Base-by-base conservation (phyloP, 768 basidiomycete genomes). In the Boletus edulis region DNA sequence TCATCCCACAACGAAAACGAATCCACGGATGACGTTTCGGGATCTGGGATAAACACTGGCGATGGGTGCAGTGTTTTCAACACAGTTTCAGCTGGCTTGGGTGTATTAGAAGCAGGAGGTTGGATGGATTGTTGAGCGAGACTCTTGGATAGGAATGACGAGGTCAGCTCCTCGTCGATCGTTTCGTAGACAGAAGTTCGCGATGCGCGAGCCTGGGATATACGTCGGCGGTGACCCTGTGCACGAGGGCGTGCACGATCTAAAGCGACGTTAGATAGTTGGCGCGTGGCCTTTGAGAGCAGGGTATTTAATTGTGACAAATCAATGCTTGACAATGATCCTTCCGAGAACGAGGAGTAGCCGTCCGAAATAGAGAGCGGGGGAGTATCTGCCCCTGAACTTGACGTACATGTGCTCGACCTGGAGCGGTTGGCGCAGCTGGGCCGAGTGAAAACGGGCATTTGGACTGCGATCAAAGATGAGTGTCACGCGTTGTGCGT, bases 241-340 rank as follows among this genome's bases (percentile, higher is more conserved):
- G 77, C 73, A 5, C 83, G 79, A 18, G 75, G 70, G 7, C 67
- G 68, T 6, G 63, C 58, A 20, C 76, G 69, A 43, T 76, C 69
- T 32, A 81, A 72, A 3, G 74, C 70, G 9, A 68, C 70, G 20
- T 67, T 78, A 10, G 81, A 74, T 31, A 74, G 64, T 0, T 85
- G 82, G 39, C 82, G 76, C 0, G 83, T 80, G 0, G 77, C 67
- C 45, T 83, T 84, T 5, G 83, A 68, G 17, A 92, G 76, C 17
- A 82, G 68, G 4, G 73, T 58, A 57, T 83, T 83, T 51, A 92
- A 67, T 2, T 83, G 82, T 0, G 79, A 77, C 3, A 91, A 66
- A 67, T 92, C 89, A 52, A 91, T 84, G 70, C 89, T 90, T 0
- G 87, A 89, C 66, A 87, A 82, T 0, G 89, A 91, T 32, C 85